Evolutionary conservation across 495 filamentous ascomycete species (phyloP), one percentile per base, ranked within the genome.

Genomic region (Penicillium psychrofluorescens): DNA sequence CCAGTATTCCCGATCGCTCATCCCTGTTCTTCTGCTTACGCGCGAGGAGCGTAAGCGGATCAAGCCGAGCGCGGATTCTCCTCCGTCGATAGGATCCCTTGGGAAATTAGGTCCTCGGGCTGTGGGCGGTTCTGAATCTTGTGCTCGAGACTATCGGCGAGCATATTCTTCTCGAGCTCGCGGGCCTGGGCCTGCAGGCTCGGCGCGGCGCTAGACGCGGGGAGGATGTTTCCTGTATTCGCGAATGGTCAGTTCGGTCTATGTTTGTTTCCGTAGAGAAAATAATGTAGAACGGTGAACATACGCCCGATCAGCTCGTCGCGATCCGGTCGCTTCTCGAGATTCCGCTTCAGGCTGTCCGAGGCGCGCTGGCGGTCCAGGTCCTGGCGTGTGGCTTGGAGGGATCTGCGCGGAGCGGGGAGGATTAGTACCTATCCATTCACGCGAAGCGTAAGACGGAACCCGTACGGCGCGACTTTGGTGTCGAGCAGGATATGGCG

Each of bases 121-220:
- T 80, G 70, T 2, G 89, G 89, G 7, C 89, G 75, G 43, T 82
- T 74, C 56, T 81, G 72, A 44, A 95, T 78, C 60, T 86, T 87
- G 54, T 90, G 85, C 61, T 95, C 89, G 32, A 95, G 67, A 29
- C 75, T 83, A 59, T 95, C 84, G 39, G 79, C 83, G 13, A 84
- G 79, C 89, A 95, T 94, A 56, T 89, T 80, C 54, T 78, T 84
- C 61, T 86, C 82, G 40, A 95, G 77, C 64, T 92, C 85, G 43
- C 74, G 81, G 67, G 89, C 86, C 44, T 88, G 74, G 30, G 81
- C 86, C 51, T 83, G 81, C 32, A 95, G 64, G 0, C 81, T 74
- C 0, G 89, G 88, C 0, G 88, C 86, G 7, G 85, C 82, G 48
- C 78, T 80, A 4, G 58, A 40, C 12, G 60, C 47, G 33, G 85